Percentiles rank a stretch among this genome's conserved stretches.
These are phyloP conservation scores for Metarhizium sp. DNA, from an alignment of 2,329 filamentous ascomycete species.

Conservation along the genomic window DNA sequence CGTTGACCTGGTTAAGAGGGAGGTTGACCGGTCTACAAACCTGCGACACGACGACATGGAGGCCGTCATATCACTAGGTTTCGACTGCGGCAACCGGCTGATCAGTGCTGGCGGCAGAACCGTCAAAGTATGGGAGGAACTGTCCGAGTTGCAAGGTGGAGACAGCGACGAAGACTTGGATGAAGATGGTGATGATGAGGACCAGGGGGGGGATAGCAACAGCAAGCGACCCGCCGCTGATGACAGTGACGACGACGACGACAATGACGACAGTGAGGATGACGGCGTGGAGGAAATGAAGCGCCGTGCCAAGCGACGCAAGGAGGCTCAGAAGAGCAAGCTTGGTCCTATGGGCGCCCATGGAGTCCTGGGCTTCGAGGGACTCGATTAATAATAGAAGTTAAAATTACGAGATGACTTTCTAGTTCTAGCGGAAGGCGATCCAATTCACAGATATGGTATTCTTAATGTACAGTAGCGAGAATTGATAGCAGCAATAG, in stretches of 20 bases:
- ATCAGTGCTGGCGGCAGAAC: constrained; percentile 80
- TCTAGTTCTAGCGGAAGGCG: background rate
- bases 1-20: constrained; percentile 65
- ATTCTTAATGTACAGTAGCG: background rate
- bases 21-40: constrained; percentile 55
- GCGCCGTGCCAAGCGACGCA: constrained; percentile 35
- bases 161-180: constrained; percentile 37
- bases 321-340: constrained; percentile 30
- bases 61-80: constrained; percentile 70
- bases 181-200: constrained; percentile 28
- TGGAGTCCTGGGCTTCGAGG: constrained; percentile 40
- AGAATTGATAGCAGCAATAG: no score
- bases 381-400: constrained; percentile 27
- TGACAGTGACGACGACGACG: constrained; percentile 39
- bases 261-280: constrained; percentile 24
- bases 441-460: background rate
- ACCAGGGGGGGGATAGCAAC: constrained; percentile 26
- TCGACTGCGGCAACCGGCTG: constrained; percentile 78
- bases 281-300: constrained; percentile 29
- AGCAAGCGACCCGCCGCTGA: constrained; percentile 40
- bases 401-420: background rate
- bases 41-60: constrained; percentile 75
- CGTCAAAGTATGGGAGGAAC: constrained; percentile 90
- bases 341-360: constrained; percentile 42
- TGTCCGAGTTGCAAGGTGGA: constrained; percentile 41